Evolutionary conservation across 1,284 basidiomycete genomes (phyloP).

Genomic region (Mrakiaceae sp.): DNA sequence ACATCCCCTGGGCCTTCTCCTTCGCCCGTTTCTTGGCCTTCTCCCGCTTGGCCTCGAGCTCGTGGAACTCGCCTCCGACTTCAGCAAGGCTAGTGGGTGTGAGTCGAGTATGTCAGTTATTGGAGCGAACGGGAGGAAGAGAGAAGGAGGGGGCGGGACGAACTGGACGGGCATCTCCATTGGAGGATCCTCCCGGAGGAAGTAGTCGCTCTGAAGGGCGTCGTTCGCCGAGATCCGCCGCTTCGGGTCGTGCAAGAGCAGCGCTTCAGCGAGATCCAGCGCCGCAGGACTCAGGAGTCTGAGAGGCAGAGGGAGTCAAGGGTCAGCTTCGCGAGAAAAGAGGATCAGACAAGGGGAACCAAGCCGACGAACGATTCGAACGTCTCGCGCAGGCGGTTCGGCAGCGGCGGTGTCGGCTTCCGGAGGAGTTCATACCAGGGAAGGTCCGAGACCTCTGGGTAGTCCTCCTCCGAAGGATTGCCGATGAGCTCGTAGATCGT

Average conservation of each 20-base stretch:
- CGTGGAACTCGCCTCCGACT: conserved; percentile 90
- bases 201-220: conserved; percentile 74
- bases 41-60: conserved; percentile 76
- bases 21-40: conserved; percentile 36
- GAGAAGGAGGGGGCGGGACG: conserved; percentile 29
- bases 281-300: conserved; percentile 75
- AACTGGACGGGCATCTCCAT: conserved; percentile 68
- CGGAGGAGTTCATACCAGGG: conserved; percentile 96
- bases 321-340: not conserved
- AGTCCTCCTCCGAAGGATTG: conserved; percentile 68
- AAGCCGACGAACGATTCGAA: conserved; percentile 53
- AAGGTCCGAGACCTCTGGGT: conserved; percentile 69
- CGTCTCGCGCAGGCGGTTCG: conserved; percentile 60
- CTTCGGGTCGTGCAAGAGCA: conserved; percentile 73
- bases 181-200: conserved; percentile 60
- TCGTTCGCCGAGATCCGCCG: conserved; percentile 65
- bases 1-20: conserved; percentile 10
- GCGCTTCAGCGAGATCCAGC: conserved; percentile 67
- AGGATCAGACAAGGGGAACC: not conserved
- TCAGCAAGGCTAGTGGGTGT: conserved; percentile 45
- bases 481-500: conserved; percentile 84
- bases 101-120: not conserved
- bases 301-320: conserved; percentile 12
- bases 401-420: conserved; percentile 62
- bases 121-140: not conserved